Evolutionary conservation across 352 stramenopile genomes (phyloP), one percentile per base, ranked within the genome.

Genomic region (Phytophthora constricta): DNA sequence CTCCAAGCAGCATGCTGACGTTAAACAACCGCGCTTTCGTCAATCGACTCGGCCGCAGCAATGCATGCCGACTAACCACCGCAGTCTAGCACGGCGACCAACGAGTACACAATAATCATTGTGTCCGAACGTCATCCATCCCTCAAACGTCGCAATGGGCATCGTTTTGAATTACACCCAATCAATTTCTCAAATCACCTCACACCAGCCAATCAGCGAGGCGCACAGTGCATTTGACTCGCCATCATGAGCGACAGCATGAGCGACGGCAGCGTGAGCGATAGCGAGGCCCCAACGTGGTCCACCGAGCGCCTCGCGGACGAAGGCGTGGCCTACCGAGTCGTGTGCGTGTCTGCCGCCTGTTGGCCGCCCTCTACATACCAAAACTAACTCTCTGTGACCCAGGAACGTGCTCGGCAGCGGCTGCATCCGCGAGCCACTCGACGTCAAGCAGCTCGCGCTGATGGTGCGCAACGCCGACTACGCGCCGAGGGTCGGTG

Each of bases 401-500:
- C 39, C 2, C 48, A 93, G 82, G 34, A 93, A 93, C 48, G 69
- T 93, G 17, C 73, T 93, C 14, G 82, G 60, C 4, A 84, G 87
- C 26, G 82, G 82, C 37, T 79, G 75, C 65, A 63, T 93, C n/a
- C 79, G 79, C 25, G 58, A 69, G 23, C 55, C 68, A 4, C 45
- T 93, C 28, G 83, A 93, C 63, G 60, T 89, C 59, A 79, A 90
- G 65, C 70, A 79, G 31, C 75, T 93, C 46, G 85, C 82, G 37
- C 62, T 91, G 54, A 72, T 86, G 28, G 82, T 91, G 48, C 85
- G 85, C 52, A 91, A 93, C 65, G 77, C 85, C 1, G 82, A 89
- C 70, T 93, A 91, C 68, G 71, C 77, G 13, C 81, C 74, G 20
- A 74, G 82, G 45, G 82, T 91, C 65, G 4, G 65, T 56, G 37